Evolutionary conservation across 1,139 yeast species (phyloP).

Genomic region (Pichia sorboxylosa): DNA sequence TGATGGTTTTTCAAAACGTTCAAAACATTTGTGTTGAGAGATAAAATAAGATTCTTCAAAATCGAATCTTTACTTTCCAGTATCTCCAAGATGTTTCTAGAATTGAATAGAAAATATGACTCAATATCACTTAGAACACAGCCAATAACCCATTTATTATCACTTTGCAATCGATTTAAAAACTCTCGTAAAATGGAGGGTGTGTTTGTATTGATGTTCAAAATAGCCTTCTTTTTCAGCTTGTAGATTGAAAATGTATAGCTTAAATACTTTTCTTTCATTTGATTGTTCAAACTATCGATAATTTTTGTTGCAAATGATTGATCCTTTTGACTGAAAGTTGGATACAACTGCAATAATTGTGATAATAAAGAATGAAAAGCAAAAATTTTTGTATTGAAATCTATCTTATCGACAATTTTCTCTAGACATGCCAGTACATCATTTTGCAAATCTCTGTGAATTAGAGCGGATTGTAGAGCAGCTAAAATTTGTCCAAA

Average conservation of each 20-base stretch:
- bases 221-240: background rate
- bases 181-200: slow-evolving; percentile 25
- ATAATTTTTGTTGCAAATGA: slow-evolving; percentile 29
- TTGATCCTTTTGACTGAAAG: slow-evolving; percentile 38
- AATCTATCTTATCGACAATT: slow-evolving; percentile 39
- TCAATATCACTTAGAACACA: slow-evolving; percentile 67
- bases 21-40: slow-evolving; percentile 3
- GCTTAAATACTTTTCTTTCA: slow-evolving; percentile 4
- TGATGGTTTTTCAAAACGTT: background rate
- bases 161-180: slow-evolving; percentile 46
- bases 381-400: slow-evolving; percentile 42
- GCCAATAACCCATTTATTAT: slow-evolving; percentile 64
- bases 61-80: slow-evolving; percentile 2
- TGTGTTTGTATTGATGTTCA: too few species aligned
- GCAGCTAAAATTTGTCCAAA: slow-evolving; percentile 85
- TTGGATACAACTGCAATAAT: slow-evolving; percentile 52
- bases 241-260: slow-evolving; percentile 4
- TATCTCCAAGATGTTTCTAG: slow-evolving; percentile 2
- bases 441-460: slow-evolving; percentile 44
- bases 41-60: too few species aligned
- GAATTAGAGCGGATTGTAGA: slow-evolving; percentile 68
- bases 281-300: background rate
- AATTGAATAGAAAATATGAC: slow-evolving; percentile 23
- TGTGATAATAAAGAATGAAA: slow-evolving; percentile 46
- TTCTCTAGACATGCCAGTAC: slow-evolving; percentile 61